Conservation (phyloP, 2,329 filamentous ascomycete genomes). For the Cladosporium oxysporum region DNA sequence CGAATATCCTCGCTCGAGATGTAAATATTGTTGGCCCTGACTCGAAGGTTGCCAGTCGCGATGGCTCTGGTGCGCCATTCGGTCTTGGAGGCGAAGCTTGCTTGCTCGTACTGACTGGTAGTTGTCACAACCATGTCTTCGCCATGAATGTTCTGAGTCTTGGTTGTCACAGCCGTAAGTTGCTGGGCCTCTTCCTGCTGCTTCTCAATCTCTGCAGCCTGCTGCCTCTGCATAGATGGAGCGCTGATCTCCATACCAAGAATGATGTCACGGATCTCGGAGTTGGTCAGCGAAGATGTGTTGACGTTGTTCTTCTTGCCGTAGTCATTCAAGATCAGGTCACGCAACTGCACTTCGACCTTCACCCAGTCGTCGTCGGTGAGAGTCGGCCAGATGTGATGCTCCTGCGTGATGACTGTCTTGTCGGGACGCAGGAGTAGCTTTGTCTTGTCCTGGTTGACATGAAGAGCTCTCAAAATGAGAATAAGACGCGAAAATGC, state of each 20-base stretch:
- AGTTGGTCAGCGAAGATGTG: conserved; percentile 91
- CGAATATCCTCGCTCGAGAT: conserved; percentile 94
- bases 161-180: conserved; percentile 94
- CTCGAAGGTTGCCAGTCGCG: conserved; percentile 91
- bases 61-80: conserved; percentile 98
- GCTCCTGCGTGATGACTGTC: conserved; percentile 96
- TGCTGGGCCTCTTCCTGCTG: conserved; percentile 97
- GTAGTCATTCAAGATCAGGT: conserved; percentile 96
- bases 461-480: conserved; percentile 90
- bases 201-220: conserved; percentile 98
- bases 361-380: conserved; percentile 99
- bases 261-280: conserved; percentile 97
- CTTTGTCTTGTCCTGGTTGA: conserved; percentile 98
- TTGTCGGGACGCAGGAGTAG: conserved; percentile 92
- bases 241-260: conserved; percentile 99
- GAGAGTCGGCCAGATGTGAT: conserved; percentile 96
- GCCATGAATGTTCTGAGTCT: conserved; percentile 94
- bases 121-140: conserved; percentile 99
- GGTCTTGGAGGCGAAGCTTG: conserved; percentile 97
- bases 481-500: conserved; percentile 94
- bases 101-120: conserved; percentile 95
- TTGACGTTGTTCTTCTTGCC: conserved; percentile 99
- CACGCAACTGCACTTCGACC: conserved; percentile 94
- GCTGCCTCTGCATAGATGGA: conserved; percentile 95
- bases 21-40: conserved; percentile 96